Conservation (phyloP, 495 filamentous ascomycete species). For the Aspergillus ellipticus region DNA sequence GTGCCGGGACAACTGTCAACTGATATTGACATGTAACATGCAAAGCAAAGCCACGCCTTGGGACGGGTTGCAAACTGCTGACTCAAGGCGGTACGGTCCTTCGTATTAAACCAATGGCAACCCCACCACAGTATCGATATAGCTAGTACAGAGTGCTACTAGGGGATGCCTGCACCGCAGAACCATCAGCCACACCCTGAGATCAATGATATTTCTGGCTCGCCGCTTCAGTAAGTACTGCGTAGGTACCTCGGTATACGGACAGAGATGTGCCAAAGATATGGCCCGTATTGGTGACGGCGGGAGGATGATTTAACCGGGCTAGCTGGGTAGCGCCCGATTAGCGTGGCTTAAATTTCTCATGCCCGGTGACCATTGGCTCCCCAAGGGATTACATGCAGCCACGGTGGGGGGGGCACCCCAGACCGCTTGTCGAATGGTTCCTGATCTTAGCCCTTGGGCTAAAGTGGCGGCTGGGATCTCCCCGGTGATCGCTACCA, state of each 20-base stretch:
- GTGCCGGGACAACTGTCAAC: constrained; percentile 8
- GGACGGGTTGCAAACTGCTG: not conserved
- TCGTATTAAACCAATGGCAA: not conserved
- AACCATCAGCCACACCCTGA: not conserved
- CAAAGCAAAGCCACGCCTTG: not conserved
- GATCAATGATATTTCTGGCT: not conserved
- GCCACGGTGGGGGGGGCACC: not conserved
- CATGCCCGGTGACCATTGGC: constrained; percentile 1
- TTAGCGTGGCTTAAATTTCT: constrained; percentile 12
- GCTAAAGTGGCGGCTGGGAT: not conserved
- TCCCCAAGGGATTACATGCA: constrained; percentile 7
- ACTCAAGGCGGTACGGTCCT: not conserved
- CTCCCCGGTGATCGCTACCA: constrained; percentile 13
- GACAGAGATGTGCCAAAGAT: not conserved
- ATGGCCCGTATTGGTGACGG: not conserved
- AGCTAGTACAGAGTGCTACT: not conserved
- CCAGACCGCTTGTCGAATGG: constrained; percentile 13
- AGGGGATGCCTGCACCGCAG: not conserved
- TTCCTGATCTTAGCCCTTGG: constrained; percentile 3
- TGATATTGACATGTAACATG: constrained; percentile 7
- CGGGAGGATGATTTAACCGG: not conserved
- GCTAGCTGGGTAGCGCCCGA: constrained; percentile 2
- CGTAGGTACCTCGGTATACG: not conserved
- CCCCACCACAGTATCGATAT: not conserved
- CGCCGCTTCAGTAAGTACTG: not conserved